phyloP scores from a whole-genome alignment of 768 basidiomycete species.

The Lactifluus subvellereus region DNA sequence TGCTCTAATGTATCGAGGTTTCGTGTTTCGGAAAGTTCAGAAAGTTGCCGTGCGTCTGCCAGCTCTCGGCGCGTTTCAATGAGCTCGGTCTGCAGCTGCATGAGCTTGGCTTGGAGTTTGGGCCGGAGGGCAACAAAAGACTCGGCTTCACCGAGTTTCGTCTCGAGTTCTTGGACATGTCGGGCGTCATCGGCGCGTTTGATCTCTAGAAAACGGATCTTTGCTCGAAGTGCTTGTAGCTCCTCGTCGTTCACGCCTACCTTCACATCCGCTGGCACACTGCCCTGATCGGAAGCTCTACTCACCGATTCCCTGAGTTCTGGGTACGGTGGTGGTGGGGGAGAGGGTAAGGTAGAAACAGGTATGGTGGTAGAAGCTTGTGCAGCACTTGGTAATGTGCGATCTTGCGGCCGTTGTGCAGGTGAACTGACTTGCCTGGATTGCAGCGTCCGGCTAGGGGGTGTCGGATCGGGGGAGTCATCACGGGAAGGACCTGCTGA shows the following conservation, averaged over 20 bases:
- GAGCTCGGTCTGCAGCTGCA: slow-evolving; percentile 72
- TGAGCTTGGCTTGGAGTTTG: slow-evolving; percentile 86
- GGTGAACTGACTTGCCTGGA: slow-evolving; percentile 37
- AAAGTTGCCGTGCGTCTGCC: slow-evolving; percentile 70
- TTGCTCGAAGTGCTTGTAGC: slow-evolving; percentile 75
- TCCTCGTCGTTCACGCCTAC: slow-evolving; percentile 44
- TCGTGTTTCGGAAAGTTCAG: slow-evolving; percentile 61
- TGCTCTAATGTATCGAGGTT: slow-evolving; percentile 81
- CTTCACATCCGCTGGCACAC: slow-evolving; percentile 1
- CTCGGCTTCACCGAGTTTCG: slow-evolving; percentile 78
- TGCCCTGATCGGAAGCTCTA: background rate
- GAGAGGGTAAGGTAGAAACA: background rate
- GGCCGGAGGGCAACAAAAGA: slow-evolving; percentile 79
- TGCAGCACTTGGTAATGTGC: slow-evolving; percentile 2
- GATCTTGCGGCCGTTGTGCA: slow-evolving; percentile 13
- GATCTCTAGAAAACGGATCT: slow-evolving; percentile 78
- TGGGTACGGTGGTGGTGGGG: slow-evolving; percentile 9
- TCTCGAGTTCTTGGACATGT: slow-evolving; percentile 77
- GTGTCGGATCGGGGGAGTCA: slow-evolving; percentile 30
- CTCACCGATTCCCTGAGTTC: slow-evolving; percentile 2
- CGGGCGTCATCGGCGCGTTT: slow-evolving; percentile 84
- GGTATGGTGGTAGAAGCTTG: slow-evolving; percentile 19
- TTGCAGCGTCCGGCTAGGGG: slow-evolving; percentile 18
- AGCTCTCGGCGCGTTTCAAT: slow-evolving; percentile 69
- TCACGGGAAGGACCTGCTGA: slow-evolving; percentile 31